These are phyloP conservation scores for Entonaema liquescens DNA, from an alignment of 495 filamentous ascomycete genomes.

Conservation along the genomic window DNA sequence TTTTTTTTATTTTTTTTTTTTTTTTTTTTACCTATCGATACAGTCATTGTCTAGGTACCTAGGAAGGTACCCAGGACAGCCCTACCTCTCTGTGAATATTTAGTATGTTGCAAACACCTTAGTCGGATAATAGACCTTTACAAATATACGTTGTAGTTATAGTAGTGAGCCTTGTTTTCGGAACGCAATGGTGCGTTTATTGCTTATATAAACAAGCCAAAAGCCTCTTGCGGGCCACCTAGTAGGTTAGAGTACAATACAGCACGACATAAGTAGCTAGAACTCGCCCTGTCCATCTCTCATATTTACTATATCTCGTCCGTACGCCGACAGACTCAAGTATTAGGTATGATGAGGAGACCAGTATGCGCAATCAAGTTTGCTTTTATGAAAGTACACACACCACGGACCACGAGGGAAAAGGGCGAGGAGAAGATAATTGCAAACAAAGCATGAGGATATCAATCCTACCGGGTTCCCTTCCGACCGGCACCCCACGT, in stretches of 20 bases:
- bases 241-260: neutral
- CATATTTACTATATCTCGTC: neutral
- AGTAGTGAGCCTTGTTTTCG: neutral
- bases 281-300: neutral
- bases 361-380: neutral
- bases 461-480: neutral
- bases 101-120: neutral
- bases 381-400: neutral
- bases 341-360: neutral
- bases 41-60: too few species aligned
- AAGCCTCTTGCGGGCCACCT: neutral
- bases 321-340: neutral
- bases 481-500: slow-evolving; percentile 1
- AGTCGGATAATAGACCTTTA: neutral
- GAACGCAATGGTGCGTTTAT: neutral
- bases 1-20: neutral
- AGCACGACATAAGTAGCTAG: neutral
- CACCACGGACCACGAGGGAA: neutral
- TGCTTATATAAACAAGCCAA: neutral
- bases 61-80: neutral
- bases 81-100: neutral
- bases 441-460: neutral
- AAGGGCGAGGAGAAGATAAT: neutral
- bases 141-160: neutral
- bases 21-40: too few species aligned